phyloP scores from a whole-genome alignment of 371 early-diverging fungal genomes.

The Rhizopus delemar region DNA sequence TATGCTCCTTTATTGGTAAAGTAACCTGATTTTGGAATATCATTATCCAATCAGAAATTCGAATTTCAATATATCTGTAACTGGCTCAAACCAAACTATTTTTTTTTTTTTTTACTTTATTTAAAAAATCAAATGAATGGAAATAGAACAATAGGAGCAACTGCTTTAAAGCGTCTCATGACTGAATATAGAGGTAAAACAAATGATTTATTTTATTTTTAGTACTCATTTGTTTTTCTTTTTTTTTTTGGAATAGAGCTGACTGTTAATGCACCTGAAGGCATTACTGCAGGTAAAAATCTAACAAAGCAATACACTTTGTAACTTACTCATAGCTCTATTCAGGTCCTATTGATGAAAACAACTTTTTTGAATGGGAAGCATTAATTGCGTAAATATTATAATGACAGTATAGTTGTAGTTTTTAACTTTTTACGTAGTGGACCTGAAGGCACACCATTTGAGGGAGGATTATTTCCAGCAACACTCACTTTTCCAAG shows the following conservation, averaged over 20 bases:
- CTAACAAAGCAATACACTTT: neutral
- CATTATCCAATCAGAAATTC: neutral
- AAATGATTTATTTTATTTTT: neutral
- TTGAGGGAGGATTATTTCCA: slow-evolving; percentile 86
- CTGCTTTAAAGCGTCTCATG: slow-evolving; percentile 94
- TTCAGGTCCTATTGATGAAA: slow-evolving; percentile 84
- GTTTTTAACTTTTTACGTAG: slow-evolving; percentile 37
- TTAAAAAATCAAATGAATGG: slow-evolving; percentile 34
- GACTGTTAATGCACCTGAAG: slow-evolving; percentile 93
- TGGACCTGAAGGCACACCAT: slow-evolving; percentile 94
- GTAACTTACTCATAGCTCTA: neutral
- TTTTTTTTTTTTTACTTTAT: slow-evolving; percentile 5
- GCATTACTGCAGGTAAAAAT: slow-evolving; percentile 85
- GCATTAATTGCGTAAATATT: slow-evolving; percentile 84
- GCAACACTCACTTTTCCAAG: slow-evolving; percentile 87
- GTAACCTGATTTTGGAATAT: neutral
- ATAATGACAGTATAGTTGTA: neutral
- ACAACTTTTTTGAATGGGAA: slow-evolving; percentile 96
- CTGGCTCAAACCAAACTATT: neutral
- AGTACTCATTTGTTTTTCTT: neutral
- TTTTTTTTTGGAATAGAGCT: slow-evolving; percentile 62
- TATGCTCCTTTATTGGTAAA: neutral
- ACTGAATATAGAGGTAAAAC: slow-evolving; percentile 89
- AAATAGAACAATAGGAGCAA: slow-evolving; percentile 56
- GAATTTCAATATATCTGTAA: neutral